Evolutionary conservation across 2,329 filamentous ascomycete species (phyloP).

Genomic region (Emericellopsis cladophorae): DNA sequence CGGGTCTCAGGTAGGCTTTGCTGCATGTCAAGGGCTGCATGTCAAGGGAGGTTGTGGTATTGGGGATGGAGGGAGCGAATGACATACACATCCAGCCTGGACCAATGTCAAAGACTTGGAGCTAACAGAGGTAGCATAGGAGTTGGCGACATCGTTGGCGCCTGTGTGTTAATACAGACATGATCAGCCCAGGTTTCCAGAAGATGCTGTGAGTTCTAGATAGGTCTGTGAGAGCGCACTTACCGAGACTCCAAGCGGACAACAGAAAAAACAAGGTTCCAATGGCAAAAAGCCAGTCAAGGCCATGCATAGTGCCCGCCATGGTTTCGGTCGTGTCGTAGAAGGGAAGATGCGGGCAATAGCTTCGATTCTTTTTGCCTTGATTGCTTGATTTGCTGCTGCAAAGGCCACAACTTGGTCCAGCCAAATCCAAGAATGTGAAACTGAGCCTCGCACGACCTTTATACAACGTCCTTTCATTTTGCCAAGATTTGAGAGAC

Average conservation of each 20-base stretch:
- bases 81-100: conserved; percentile 14
- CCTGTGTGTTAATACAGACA: conserved; percentile 11
- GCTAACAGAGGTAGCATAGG: conserved; percentile 32
- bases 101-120: conserved; percentile 30
- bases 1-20: too few species aligned
- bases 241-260: conserved; percentile 2
- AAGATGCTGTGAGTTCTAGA: not conserved
- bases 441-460: too few species aligned
- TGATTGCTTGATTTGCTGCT: too few species aligned
- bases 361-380: too few species aligned
- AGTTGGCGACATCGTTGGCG: conserved; percentile 36
- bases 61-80: too few species aligned
- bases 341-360: too few species aligned
- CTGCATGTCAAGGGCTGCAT: too few species aligned
- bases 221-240: not conserved
- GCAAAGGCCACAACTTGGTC: too few species aligned
- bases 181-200: not conserved
- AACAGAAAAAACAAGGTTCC: conserved; percentile 1
- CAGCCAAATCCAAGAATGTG: too few species aligned
- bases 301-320: conserved; percentile 1
- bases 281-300: conserved; percentile 4
- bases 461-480: too few species aligned
- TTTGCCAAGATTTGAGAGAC: too few species aligned
- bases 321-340: too few species aligned
- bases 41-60: not conserved